Percentiles rank a stretch among this genome's conserved stretches.
Evolutionary conservation across 2,329 filamentous ascomycete species (phyloP).

Genomic region (Sporothrix variecibatus): DNA sequence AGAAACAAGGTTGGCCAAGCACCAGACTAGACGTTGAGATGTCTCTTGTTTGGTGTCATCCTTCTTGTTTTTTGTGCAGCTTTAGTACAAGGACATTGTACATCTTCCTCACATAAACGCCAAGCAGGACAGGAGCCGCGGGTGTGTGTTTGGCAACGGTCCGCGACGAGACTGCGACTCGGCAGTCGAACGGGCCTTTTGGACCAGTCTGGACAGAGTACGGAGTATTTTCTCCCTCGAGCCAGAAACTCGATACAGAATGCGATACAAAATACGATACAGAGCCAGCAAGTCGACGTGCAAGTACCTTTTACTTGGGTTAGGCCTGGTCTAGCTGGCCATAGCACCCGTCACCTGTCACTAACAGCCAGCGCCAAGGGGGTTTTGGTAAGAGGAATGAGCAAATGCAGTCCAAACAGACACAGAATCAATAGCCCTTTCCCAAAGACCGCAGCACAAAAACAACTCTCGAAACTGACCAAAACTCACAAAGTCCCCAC

Average conservation of each 20-base stretch:
- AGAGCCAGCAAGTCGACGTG: slow-evolving; percentile 3
- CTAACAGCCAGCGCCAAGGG: background rate
- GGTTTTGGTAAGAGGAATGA: background rate
- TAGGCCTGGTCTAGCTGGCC: background rate
- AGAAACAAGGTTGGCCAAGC: slow-evolving; percentile 6
- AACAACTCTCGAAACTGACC: background rate
- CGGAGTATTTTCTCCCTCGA: background rate
- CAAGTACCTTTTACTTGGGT: background rate
- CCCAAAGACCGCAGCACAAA: background rate
- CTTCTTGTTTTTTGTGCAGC: background rate
- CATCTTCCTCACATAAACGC: slow-evolving; percentile 12
- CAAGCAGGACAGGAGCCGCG: slow-evolving; percentile 25
- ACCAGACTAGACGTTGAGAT: background rate
- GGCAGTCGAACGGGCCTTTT: slow-evolving; percentile 22
- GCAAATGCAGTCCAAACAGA: background rate
- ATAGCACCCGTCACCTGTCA: background rate
- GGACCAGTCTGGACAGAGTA: background rate
- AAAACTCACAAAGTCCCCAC: background rate
- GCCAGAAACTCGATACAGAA: background rate
- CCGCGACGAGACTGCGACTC: slow-evolving; percentile 30
- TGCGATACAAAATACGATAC: slow-evolving; percentile 9
- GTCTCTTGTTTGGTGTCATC: background rate
- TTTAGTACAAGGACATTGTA: background rate
- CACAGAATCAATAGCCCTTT: background rate
- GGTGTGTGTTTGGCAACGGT: slow-evolving; percentile 25